These are phyloP conservation scores for Eucalyptus sp. DNA, from an alignment of 345 rosid species.

Conservation along the genomic window DNA sequence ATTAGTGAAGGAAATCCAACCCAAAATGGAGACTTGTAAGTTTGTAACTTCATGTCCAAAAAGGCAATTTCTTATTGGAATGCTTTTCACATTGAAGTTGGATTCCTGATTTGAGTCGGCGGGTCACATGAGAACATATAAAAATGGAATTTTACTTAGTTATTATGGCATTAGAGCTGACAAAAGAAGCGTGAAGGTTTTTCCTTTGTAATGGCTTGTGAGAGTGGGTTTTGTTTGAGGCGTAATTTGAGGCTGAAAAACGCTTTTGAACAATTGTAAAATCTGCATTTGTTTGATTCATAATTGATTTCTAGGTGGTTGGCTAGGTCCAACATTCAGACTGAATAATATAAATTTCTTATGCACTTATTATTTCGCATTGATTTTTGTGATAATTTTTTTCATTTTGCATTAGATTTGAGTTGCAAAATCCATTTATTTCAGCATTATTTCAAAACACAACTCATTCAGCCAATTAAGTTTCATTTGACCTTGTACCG, in stretches of 20 bases:
- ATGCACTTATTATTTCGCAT: too few relatives aligned
- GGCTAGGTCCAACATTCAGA: background rate
- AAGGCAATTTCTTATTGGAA: background rate
- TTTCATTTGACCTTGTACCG: background rate
- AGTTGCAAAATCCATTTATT: background rate
- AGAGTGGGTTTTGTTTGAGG: background rate
- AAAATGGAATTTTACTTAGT: background rate
- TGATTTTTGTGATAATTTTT: background rate
- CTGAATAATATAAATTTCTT: background rate
- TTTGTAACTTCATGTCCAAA: background rate
- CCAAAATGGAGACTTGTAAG: background rate
- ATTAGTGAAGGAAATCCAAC: background rate
- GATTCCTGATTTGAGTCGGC: background rate
- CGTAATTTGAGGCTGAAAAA: background rate
- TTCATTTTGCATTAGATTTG: background rate
- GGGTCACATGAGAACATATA: background rate
- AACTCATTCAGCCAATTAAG: background rate
- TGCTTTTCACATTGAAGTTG: background rate
- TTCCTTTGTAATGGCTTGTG: background rate
- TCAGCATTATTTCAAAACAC: background rate
- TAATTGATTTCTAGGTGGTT: background rate
- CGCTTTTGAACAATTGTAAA: background rate
- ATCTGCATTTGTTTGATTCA: background rate
- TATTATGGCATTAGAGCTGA: background rate
- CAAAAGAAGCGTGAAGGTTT: background rate